Evolutionary conservation across 805 yeast genomes (phyloP), one percentile per base, ranked within the genome.

Genomic region (Blastobotrys americana): DNA sequence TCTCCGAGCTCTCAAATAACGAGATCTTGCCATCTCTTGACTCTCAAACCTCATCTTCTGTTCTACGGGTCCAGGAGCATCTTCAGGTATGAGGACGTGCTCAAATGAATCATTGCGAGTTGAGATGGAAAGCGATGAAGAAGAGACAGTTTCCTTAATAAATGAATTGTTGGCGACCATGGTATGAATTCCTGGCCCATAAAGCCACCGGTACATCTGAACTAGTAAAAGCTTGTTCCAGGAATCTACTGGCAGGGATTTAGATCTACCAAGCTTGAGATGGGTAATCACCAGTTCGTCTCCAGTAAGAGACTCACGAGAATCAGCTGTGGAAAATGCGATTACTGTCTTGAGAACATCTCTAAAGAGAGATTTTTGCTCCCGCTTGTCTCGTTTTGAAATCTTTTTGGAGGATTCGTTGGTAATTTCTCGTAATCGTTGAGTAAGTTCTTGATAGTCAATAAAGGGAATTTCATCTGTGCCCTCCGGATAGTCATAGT

Each of bases 321-420:
- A 39, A 49, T 63, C 48, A 50, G 65, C 42, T 42, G 61, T 54
- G 54, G 68, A 44, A 50, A 70, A 72, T 15, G 56, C 55, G 41
- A 66, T 68, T 8, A 80, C 63, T 0, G 82, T 77, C 31, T 61
- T 61, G 34, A 72, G 59, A 16, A 79, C 76, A 47, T 80, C 82
- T 55, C 80, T 68, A 59, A 80, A 77, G 1, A 80, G 68, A 1
- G 84, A 73, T 49, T 77, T 76, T 20, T 76, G 67, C 33, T 74
- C 78, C 47, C 72, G 73, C 57, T 77, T 80, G 49, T 79, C 84
- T 55, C 75, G 77, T 52, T 82, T 82, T 21, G 81, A 73, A 2
- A 78, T 57, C 42, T 70, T 75, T 46, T 79, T 78, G 3, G 80
- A 67, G 0, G 83, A 74, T 18, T 74, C 71, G 36, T 69, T 72